Evolutionary conservation across 2,329 filamentous ascomycete genomes (phyloP).

Genomic region (Peltaster fructicola): DNA sequence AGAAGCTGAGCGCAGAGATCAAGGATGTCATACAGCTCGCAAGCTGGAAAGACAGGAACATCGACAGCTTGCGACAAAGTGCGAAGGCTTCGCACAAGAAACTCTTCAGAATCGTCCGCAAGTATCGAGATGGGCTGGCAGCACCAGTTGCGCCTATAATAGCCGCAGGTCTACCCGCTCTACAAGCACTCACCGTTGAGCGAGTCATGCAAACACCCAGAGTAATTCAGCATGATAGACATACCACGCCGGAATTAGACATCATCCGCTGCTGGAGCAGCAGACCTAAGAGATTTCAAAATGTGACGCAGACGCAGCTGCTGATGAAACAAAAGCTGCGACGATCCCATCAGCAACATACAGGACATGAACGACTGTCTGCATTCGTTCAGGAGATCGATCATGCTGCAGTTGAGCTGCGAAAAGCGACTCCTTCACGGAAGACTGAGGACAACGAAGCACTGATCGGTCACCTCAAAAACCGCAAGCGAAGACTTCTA

Average conservation of each 20-base stretch:
- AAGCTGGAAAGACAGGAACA: slow-evolving; percentile 97
- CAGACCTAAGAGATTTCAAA: slow-evolving; percentile 49
- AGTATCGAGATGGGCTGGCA: slow-evolving; percentile 65
- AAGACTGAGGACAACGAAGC: slow-evolving; percentile 77
- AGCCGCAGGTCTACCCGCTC: slow-evolving; percentile 8
- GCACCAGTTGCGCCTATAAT: slow-evolving; percentile 52
- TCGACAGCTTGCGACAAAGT: slow-evolving; percentile 73
- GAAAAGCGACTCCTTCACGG: slow-evolving; percentile 64
- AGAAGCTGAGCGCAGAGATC: slow-evolving; percentile 73
- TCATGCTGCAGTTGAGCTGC: slow-evolving; percentile 52
- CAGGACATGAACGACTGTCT: slow-evolving; percentile 32
- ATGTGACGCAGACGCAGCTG: slow-evolving; percentile 49
- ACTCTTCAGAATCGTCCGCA: slow-evolving; percentile 76
- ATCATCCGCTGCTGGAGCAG: slow-evolving; percentile 17
- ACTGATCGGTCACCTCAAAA: slow-evolving; percentile 73
- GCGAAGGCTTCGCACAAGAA: slow-evolving; percentile 81
- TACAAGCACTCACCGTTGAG: no score
- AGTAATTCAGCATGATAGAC: no score
- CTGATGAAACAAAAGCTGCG: slow-evolving; percentile 39
- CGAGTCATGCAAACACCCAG: no score
- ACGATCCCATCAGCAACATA: slow-evolving; percentile 1
- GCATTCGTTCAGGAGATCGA: slow-evolving; percentile 53
- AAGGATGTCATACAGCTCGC: slow-evolving; percentile 83
- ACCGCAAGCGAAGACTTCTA: slow-evolving; percentile 74
- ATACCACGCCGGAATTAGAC: slow-evolving; percentile 2